Evolutionary conservation across 2,329 filamentous ascomycete genomes (phyloP), one percentile per base, ranked within the genome.

Genomic region (Venturia pyrina): DNA sequence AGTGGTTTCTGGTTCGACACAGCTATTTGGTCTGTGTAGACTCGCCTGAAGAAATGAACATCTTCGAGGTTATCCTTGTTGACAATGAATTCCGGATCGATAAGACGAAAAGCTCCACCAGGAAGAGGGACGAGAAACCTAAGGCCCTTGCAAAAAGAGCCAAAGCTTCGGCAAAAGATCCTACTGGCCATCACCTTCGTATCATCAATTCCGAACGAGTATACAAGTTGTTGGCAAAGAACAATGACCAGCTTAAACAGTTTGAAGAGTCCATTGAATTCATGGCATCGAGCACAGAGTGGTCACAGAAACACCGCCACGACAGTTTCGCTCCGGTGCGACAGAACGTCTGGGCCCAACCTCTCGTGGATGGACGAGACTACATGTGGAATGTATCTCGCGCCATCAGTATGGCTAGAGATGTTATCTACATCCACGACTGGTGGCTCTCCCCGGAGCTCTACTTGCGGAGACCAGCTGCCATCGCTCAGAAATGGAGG

Each of bases 351-450:
- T 95, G 93, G 78, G 92, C 93, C 1, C 92, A 97, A 73, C 98
- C 93, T 93, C 84, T 99, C 10, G 93, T 99, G 0, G 95, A 99
- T 76, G 95, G 91, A 19, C 87, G 95, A 70, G 95, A 99, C 75
- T 96, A 98, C 80, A 98, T 98, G 93, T 99, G 95, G 95, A 96
- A 97, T 75, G 92, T 98, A 8, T 98, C 93, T 13, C 86, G 93
- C 69, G 95, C 95, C 15, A 96, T 99, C 72, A 95, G 91, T 74
- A 96, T 97, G 87, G 95, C 95, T 10, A 91, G 91, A 72, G 95
- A 98, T 78, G 93, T 98, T 68, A 93, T 99, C 71, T 98, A 98
- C 77, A 98, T 99, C 68, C 95, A 99, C 75, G 95, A 98, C 76
- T 99, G 95, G 95, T 99, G 95, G 95, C 79, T 99, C 50, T 97